phyloP scores from a whole-genome alignment of 805 yeast species.

The Zygotorulaspora florentina region DNA sequence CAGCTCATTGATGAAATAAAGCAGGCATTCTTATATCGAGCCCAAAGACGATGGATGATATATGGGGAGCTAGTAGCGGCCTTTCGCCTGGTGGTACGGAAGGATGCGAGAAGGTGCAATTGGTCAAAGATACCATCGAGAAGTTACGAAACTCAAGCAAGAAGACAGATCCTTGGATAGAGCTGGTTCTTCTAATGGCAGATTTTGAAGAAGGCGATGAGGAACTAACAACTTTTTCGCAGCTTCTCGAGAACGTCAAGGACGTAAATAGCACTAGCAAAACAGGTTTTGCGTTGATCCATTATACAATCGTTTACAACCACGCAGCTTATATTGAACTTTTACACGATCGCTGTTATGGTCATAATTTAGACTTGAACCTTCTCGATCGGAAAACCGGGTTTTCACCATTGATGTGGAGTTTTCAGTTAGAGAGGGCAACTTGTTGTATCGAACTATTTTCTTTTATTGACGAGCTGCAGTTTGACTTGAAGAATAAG shows the following conservation, averaged over 20 bases:
- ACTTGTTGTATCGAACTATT: slow-evolving; percentile 54
- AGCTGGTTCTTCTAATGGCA: slow-evolving; percentile 21
- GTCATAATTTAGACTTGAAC: slow-evolving; percentile 43
- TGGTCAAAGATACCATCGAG: slow-evolving; percentile 12
- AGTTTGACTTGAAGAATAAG: slow-evolving; percentile 38
- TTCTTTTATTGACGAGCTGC: slow-evolving; percentile 57
- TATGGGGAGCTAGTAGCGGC: slow-evolving; percentile 14
- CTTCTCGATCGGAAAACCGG: slow-evolving; percentile 46
- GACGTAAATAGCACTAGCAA: slow-evolving; percentile 23
- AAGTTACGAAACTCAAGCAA: slow-evolving; percentile 4
- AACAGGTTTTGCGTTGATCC: slow-evolving; percentile 45
- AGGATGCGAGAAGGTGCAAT: slow-evolving; percentile 10
- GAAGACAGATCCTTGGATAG: slow-evolving; percentile 19
- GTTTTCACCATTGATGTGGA: slow-evolving; percentile 84
- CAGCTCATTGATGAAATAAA: too few relatives aligned
- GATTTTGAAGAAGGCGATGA: slow-evolving; percentile 21
- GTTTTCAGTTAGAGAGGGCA: slow-evolving; percentile 57
- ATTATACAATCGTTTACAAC: slow-evolving; percentile 54
- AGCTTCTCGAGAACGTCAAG: slow-evolving; percentile 12
- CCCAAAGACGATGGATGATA: slow-evolving; percentile 11
- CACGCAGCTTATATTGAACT: slow-evolving; percentile 47
- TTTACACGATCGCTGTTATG: slow-evolving; percentile 35
- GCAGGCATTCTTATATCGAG: background rate
- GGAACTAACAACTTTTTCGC: slow-evolving; percentile 21
- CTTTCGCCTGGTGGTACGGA: slow-evolving; percentile 1